Percentiles rank a stretch among this genome's conserved stretches.
Conservation (phyloP, 805 yeast species). For the Clavispora vitiphila region DNA sequence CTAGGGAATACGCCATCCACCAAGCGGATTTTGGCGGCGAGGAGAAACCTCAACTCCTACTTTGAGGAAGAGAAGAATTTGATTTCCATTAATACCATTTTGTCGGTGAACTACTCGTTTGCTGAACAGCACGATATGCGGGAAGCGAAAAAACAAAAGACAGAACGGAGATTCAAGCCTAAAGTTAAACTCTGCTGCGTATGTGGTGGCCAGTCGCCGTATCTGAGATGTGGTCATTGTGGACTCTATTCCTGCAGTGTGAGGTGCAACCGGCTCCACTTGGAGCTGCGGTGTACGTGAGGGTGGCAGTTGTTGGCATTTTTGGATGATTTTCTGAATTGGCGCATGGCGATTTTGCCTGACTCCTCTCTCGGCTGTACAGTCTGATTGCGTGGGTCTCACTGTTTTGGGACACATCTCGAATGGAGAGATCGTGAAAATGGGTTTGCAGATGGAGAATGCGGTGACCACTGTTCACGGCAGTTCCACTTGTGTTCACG, state of each 20-base stretch:
- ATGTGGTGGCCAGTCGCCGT: conserved; percentile 33
- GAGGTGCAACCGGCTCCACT: conserved; percentile 34
- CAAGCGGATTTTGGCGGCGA: conserved; percentile 37
- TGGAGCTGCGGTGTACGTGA: conserved; percentile 36
- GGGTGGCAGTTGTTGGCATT: no score
- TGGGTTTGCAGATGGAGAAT: no score
- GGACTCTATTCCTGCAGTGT: conserved; percentile 40
- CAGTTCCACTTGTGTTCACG: no score
- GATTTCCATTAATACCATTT: conserved; percentile 38
- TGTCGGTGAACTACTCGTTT: conserved; percentile 36
- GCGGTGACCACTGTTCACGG: no score
- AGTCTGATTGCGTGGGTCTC: no score
- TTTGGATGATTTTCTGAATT: no score
- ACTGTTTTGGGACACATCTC: no score
- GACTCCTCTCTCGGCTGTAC: no score
- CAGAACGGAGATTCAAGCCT: conserved; percentile 20
- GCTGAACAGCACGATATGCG: conserved; percentile 27
- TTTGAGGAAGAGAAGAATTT: conserved; percentile 43
- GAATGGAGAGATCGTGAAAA: no score
- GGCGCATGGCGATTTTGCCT: no score
- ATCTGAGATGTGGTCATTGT: conserved; percentile 36
- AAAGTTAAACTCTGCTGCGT: conserved; percentile 36
- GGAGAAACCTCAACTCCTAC: conserved; percentile 39
- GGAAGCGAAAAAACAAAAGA: conserved; percentile 15
- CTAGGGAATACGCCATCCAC: conserved; percentile 42